Conservation (phyloP, 2,329 filamentous ascomycete species). For the Pseudogymnoascus sp. region DNA sequence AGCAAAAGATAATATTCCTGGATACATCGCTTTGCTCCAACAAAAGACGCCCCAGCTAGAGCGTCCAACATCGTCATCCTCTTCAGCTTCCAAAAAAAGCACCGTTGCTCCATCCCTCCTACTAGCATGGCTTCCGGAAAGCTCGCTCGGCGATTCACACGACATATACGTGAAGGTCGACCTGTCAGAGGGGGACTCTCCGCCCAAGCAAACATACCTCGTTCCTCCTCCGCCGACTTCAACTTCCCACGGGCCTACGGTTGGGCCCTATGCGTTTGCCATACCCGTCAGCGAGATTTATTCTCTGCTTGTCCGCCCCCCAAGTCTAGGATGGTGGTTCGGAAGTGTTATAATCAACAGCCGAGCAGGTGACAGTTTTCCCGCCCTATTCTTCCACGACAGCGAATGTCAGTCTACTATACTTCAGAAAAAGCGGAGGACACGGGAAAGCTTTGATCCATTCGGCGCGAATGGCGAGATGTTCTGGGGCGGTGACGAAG, state of each 20-base stretch:
- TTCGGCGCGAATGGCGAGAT: conserved; percentile 78
- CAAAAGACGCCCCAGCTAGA: conserved; percentile 56
- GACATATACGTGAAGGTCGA: conserved; percentile 95
- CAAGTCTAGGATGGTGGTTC: conserved; percentile 97
- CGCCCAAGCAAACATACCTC: conserved; percentile 79
- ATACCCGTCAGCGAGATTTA: conserved; percentile 86
- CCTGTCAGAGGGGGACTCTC: conserved; percentile 69
- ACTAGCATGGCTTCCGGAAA: conserved; percentile 89
- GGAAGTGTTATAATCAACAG: conserved; percentile 92
- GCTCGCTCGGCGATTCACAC: conserved; percentile 74
- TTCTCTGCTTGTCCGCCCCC: conserved; percentile 80
- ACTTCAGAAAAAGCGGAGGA: conserved; percentile 79
- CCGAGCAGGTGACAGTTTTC: conserved; percentile 82
- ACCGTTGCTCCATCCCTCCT: conserved; percentile 65
- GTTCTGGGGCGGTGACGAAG: conserved; percentile 97
- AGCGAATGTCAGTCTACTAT: conserved; percentile 95
- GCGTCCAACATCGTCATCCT: conserved; percentile 24
- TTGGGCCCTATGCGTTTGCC: conserved; percentile 83
- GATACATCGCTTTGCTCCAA: conserved; percentile 87
- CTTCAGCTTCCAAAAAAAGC: conserved; percentile 35
- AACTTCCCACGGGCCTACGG: conserved; percentile 61
- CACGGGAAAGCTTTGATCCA: conserved; percentile 80
- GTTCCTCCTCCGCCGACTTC: conserved; percentile 87
- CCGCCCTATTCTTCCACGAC: conserved; percentile 95
- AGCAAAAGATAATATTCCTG: conserved; percentile 89